Conservation (phyloP, 179 eudicot genomes). For the Nepenthes alata region DNA sequence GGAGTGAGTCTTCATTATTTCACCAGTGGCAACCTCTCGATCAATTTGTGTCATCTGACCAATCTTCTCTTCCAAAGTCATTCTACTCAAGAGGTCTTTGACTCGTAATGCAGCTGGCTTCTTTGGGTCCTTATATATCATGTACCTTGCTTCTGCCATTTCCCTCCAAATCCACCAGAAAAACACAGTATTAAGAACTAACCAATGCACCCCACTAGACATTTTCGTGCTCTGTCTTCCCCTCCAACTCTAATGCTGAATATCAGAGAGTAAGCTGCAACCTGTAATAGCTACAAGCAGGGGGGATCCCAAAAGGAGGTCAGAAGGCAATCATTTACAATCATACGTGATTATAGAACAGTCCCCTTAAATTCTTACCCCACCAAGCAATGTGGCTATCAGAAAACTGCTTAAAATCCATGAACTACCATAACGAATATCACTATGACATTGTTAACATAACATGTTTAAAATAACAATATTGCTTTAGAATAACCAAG, state of each 20-base stretch:
- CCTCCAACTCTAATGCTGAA: too few species aligned
- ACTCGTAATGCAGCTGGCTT: slow-evolving; percentile 39
- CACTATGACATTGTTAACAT: too few species aligned
- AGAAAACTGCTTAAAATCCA: background rate
- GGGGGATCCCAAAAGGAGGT: too few species aligned
- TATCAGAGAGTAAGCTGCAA: too few species aligned
- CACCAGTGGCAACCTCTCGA: slow-evolving; percentile 34
- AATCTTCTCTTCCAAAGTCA: slow-evolving; percentile 78
- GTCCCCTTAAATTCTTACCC: too few species aligned
- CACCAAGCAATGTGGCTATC: too few species aligned
- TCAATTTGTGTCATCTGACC: slow-evolving; percentile 91
- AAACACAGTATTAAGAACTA: slow-evolving; percentile 14
- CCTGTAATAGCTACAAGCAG: too few species aligned
- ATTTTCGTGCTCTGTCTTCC: background rate
- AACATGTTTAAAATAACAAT: too few species aligned
- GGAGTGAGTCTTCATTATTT: slow-evolving; percentile 50
- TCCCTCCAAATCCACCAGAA: slow-evolving; percentile 16
- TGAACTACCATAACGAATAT: too few species aligned
- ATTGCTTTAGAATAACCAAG: too few species aligned
- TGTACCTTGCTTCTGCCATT: slow-evolving; percentile 28
- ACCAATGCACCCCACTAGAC: slow-evolving; percentile 13
- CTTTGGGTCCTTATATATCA: slow-evolving; percentile 55
- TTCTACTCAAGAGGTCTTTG: slow-evolving; percentile 52
- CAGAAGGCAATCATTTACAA: too few species aligned
- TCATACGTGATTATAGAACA: too few species aligned